A percentile compares a stretch with the other conserved stretches of the same genome.
These are phyloP conservation scores for Pezicula radicicola DNA, from an alignment of 2,329 filamentous ascomycete species.

Conservation along the genomic window DNA sequence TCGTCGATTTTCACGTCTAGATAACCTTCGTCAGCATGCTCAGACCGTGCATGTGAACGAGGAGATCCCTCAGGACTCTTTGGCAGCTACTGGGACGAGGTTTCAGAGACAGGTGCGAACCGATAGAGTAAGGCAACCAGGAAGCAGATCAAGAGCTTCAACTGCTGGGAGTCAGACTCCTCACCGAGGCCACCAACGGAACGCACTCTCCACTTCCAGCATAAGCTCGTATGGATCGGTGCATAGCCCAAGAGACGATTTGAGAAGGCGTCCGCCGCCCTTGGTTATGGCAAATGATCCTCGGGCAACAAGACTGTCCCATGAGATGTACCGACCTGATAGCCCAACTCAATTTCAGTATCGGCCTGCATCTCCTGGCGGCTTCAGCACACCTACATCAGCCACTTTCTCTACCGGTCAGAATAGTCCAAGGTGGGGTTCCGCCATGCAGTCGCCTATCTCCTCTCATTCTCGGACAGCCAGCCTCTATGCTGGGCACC, in stretches of 20 bases:
- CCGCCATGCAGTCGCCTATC: conserved; percentile 68
- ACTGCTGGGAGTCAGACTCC: conserved; percentile 72
- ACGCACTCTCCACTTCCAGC: conserved; percentile 82
- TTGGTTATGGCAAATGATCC: conserved; percentile 78
- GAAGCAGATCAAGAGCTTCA: conserved; percentile 69
- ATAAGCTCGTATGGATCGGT: conserved; percentile 70
- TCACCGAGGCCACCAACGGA: conserved; percentile 77
- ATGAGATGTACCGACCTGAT: conserved; percentile 62
- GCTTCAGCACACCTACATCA: conserved; percentile 80
- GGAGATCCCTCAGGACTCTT: conserved; percentile 89
- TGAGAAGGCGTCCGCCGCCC: conserved; percentile 72
- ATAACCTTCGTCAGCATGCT: conserved; percentile 94
- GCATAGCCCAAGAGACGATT: conserved; percentile 48
- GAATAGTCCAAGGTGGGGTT: conserved; percentile 73
- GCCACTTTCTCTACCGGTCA: conserved; percentile 75
- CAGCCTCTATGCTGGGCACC: conserved; percentile 66
- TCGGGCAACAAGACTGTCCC: conserved; percentile 59
- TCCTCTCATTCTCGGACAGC: conserved; percentile 66
- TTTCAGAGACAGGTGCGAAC: conserved; percentile 92
- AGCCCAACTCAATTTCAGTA: conserved; percentile 61
- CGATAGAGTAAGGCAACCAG: conserved; percentile 74
- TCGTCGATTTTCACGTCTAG: conserved; percentile 85
- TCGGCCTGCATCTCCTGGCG: conserved; percentile 65
- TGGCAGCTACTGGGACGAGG: conserved; percentile 86
- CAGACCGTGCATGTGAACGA: conserved; percentile 98